phyloP scores from a whole-genome alignment of 2,329 filamentous ascomycete genomes.

The Fusarium brachygibbosum region DNA sequence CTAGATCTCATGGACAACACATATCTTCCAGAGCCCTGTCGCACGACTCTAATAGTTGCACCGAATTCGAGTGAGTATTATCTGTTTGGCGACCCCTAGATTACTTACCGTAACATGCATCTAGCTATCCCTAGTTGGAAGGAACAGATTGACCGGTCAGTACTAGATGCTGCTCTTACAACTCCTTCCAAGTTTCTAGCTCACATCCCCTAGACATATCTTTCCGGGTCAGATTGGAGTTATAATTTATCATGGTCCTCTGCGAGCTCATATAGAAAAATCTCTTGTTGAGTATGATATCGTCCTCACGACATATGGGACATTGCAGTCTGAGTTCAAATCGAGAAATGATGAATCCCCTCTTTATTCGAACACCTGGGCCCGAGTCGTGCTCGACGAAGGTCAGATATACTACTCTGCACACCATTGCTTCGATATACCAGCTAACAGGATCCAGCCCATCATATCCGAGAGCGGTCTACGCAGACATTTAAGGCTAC shows the following conservation, averaged over 20 bases:
- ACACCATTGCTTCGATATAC: accelerated
- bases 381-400: not conserved
- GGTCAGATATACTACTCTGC: not conserved
- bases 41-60: not conserved
- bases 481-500: not conserved
- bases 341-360: not conserved
- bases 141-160: not conserved
- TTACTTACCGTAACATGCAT: accelerated
- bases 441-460: not conserved
- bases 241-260: not conserved
- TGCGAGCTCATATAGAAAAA: not conserved
- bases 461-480: not conserved
- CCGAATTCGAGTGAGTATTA: not conserved
- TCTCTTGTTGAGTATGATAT: not conserved
- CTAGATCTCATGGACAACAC: not conserved
- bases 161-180: accelerated
- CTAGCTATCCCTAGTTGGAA: not conserved
- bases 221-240: not conserved
- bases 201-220: not conserved
- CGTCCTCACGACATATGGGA: not conserved
- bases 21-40: not conserved
- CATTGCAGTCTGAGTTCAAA: not conserved
- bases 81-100: accelerated
- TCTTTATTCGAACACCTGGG: not conserved
- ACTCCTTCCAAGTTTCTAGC: not conserved